Percentiles rank a stretch among this genome's conserved stretches.
Conservation (phyloP, 208 protist species). For the Leishmania major region DNA sequence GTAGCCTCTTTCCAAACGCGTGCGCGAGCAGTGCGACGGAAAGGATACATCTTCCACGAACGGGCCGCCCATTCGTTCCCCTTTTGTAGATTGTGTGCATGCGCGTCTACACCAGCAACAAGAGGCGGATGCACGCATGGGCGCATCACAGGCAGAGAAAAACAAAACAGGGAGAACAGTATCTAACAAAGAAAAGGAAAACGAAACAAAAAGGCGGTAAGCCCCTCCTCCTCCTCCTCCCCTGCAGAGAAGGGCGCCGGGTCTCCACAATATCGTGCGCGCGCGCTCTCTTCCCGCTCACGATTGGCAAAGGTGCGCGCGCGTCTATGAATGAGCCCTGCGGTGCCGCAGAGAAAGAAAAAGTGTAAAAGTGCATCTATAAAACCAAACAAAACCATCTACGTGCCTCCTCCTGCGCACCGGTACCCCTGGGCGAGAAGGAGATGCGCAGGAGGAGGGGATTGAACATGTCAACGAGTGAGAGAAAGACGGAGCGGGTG, state of each 20-base stretch:
- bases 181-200: not conserved
- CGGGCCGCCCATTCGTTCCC: not conserved
- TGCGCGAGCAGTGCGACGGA: not conserved
- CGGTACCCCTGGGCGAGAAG: not conserved
- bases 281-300: not conserved
- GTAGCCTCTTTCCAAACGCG: not conserved
- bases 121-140: not conserved
- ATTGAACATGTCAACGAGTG: not conserved
- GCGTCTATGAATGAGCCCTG: constrained; percentile 7
- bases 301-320: not conserved
- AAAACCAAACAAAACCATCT: constrained; percentile 5
- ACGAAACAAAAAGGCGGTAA: not conserved
- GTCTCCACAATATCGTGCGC: not conserved
- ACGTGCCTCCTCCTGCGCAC: not conserved
- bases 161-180: not conserved
- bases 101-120: not conserved
- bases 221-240: not conserved
- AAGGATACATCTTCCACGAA: not conserved
- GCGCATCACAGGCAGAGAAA: not conserved
- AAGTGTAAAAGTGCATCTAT: constrained; percentile 7
- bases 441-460: not conserved
- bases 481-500: not conserved
- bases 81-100: not conserved
- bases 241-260: not conserved
- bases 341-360: constrained; percentile 1